Evolutionary conservation across 257 asterid genomes (phyloP), one percentile per base, ranked within the genome.

Genomic region (Plantago major): DNA sequence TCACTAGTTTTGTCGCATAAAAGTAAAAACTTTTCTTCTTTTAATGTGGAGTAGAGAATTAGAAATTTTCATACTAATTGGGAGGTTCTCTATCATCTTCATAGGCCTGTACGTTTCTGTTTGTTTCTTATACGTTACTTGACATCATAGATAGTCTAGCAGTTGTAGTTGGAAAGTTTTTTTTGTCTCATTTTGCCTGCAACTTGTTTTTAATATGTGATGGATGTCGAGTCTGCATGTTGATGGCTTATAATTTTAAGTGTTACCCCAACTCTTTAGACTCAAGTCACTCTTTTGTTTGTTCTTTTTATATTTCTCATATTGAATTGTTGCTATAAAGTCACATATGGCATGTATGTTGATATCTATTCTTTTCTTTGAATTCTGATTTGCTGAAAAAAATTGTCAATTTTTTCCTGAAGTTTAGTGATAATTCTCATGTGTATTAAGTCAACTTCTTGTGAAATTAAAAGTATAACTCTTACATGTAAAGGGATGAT

Each of bases 341-440:
- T n/a, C 38, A 51, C 33, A 10, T 51, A 51, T 5, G 26, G 12
- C 6, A 16, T 12, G 26, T n/a, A 19, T 33, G 1, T 33, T 17
- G n/a, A 9, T 13, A 17, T n/a, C 55, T 5, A 18, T 13, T 16
- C 12, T 6, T 50, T 46, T 30, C 37, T 30, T 30, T 2, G 37
- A 1, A 9, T 16, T 18, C 22, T 50, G 14, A 18, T n/a, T n/a
- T n/a, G n/a, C 16, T 16, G 37, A 50, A 15, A 30, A 50, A 16
- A 2, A 9, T 9, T 51, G 10, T 17, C n/a, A n/a, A n/a, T n/a
- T 19, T 17, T 28, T 49, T 12, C 55, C 9, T 28, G n/a, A 18
- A 51, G 57, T 51, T 51, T 51, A 33, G 38, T 51, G 57, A 9
- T 51, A 51, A 51, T 51, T 51, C 9, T 51, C 15, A 19, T 51